Evolutionary conservation across 345 rosid species (phyloP).

Genomic region (Brassica carinata): DNA sequence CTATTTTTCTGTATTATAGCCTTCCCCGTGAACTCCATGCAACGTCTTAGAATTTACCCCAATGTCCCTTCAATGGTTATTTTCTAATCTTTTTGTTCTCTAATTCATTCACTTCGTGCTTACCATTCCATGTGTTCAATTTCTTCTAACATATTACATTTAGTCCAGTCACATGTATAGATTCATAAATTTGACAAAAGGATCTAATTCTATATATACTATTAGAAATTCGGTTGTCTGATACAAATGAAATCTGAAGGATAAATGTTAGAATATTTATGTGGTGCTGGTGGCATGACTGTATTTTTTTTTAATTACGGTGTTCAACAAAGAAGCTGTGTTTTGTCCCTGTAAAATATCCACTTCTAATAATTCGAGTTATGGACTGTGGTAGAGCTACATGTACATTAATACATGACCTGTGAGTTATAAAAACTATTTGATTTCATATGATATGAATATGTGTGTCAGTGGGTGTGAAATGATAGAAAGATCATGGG

Average conservation of each 20-base stretch:
- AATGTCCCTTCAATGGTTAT: not conserved
- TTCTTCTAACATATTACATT: not conserved
- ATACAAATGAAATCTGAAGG: not conserved
- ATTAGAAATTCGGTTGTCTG: not conserved
- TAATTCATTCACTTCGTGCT: not conserved
- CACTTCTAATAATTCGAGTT: not conserved
- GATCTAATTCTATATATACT: not conserved
- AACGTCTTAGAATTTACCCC: conserved; percentile 12
- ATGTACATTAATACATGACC: not conserved
- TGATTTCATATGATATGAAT: not conserved
- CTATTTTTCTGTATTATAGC: not conserved
- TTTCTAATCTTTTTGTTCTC: not conserved
- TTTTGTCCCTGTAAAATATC: not conserved
- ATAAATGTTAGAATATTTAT: not conserved
- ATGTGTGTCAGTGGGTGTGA: not conserved
- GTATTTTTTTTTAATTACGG: too few species aligned
- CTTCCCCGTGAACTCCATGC: conserved; percentile 37
- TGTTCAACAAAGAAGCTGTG: not conserved
- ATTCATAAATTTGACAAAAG: not conserved
- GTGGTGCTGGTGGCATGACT: not conserved
- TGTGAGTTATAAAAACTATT: not conserved
- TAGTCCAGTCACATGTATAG: not conserved
- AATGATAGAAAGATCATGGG: conserved; percentile 16
- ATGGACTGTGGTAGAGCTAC: not conserved
- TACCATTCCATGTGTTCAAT: not conserved